Conservation (phyloP, 2,329 filamentous ascomycete genomes). For the Aspergillus felis region DNA sequence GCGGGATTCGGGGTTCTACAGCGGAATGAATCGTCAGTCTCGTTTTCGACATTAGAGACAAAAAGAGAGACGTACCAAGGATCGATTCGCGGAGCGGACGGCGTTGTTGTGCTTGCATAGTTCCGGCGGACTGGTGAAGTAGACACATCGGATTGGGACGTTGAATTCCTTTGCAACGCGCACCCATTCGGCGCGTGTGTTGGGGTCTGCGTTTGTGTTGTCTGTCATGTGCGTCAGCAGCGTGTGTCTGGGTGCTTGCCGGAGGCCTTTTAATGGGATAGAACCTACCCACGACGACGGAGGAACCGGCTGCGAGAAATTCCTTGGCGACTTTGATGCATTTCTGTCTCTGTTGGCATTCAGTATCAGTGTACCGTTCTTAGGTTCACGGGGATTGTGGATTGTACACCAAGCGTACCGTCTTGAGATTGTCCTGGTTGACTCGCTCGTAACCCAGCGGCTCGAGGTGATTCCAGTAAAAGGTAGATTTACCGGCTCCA, state of each 20-base stretch:
- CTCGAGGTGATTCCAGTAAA: slow-evolving; percentile 74
- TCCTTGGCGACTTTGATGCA: slow-evolving; percentile 69
- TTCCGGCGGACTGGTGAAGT: slow-evolving; percentile 69
- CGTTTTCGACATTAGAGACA: not conserved
- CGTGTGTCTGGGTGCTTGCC: not conserved
- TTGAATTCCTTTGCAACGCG: slow-evolving; percentile 65
- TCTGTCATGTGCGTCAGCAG: slow-evolving; percentile 52
- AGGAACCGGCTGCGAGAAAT: slow-evolving; percentile 59
- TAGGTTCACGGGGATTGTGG: not conserved
- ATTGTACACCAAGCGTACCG: slow-evolving; percentile 36
- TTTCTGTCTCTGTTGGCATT: slow-evolving; percentile 49
- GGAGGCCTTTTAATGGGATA: slow-evolving; percentile 2
- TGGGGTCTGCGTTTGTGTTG: slow-evolving; percentile 87
- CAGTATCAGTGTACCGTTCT: slow-evolving; percentile 3
- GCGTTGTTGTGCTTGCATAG: slow-evolving; percentile 83
- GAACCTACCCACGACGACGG: slow-evolving; percentile 71
- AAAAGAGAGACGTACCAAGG: slow-evolving; percentile 27
- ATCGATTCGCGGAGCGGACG: slow-evolving; percentile 64
- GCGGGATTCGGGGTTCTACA: slow-evolving; percentile 73
- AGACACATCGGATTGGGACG: slow-evolving; percentile 77
- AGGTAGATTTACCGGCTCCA: slow-evolving; percentile 86
- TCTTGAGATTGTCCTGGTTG: slow-evolving; percentile 87
- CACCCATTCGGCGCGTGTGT: slow-evolving; percentile 75
- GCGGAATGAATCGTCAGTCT: not conserved
- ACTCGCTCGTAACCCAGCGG: slow-evolving; percentile 77